Conservation (phyloP, 2,329 filamentous ascomycete genomes). For the Diaporthe aspalathi region DNA sequence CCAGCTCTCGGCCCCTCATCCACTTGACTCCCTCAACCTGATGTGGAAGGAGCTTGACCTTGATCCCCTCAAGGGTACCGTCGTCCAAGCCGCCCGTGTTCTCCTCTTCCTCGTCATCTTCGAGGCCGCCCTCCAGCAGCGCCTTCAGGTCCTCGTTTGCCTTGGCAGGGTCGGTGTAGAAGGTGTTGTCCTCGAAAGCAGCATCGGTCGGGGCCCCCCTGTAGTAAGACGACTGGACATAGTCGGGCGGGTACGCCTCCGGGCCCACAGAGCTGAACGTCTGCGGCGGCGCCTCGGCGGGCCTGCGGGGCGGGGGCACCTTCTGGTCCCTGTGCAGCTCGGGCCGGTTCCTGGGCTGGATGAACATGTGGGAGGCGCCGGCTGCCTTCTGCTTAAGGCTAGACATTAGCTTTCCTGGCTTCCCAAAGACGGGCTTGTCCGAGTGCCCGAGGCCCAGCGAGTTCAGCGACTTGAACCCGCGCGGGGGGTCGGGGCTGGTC, state of each 20-base stretch:
- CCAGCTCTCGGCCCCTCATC: conserved; percentile 94
- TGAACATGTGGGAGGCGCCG: conserved; percentile 56
- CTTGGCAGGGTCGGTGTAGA: conserved; percentile 77
- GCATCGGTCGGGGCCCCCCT: conserved; percentile 33
- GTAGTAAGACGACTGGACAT: conserved; percentile 47
- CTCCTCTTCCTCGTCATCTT: conserved; percentile 71
- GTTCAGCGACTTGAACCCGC: conserved; percentile 29
- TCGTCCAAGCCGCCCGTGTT: conserved; percentile 57
- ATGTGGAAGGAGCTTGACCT: conserved; percentile 89
- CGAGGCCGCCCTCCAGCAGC: conserved; percentile 83
- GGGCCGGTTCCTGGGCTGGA: conserved; percentile 64
- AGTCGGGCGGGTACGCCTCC: conserved; percentile 46
- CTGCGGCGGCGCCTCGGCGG: conserved; percentile 51
- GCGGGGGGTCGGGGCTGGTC: conserved; percentile 43
- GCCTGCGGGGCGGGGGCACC: conserved; percentile 58
- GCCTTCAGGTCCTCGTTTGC: conserved; percentile 83
- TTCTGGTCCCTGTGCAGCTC: conserved; percentile 67
- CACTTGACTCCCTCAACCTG: conserved; percentile 94
- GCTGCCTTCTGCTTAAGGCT: conserved; percentile 67
- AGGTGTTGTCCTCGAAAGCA: conserved; percentile 56
- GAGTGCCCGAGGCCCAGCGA: conserved; percentile 36
- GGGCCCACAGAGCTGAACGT: conserved; percentile 60
- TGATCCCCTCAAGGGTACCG: conserved; percentile 78
- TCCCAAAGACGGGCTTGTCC: conserved; percentile 51
- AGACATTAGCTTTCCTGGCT: conserved; percentile 58